Percentiles rank a stretch among this genome's conserved stretches.
phyloP scores from a whole-genome alignment of 495 filamentous ascomycete genomes.

The Lophium mytilinum region DNA sequence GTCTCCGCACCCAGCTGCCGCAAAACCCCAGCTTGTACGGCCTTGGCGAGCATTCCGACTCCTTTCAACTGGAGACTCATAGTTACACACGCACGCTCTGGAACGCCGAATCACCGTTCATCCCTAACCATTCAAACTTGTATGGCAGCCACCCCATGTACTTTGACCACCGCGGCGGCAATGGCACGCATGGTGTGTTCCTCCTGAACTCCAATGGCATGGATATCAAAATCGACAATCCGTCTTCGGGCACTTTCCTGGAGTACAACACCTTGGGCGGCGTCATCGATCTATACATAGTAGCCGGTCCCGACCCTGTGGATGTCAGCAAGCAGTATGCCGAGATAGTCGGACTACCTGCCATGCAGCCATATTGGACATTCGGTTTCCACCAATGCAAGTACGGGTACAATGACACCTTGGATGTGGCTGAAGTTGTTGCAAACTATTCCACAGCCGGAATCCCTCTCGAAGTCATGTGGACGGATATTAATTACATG shows the following conservation, averaged over 20 bases:
- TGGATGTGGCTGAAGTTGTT: conserved; percentile 70
- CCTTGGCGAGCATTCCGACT: conserved; percentile 71
- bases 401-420: conserved; percentile 69
- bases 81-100: conserved; percentile 76
- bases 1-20: conserved; percentile 61
- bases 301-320: conserved; percentile 62
- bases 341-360: conserved; percentile 51
- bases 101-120: conserved; percentile 62
- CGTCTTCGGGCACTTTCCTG: conserved; percentile 56
- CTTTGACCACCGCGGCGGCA: conserved; percentile 62
- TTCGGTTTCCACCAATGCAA: conserved; percentile 76
- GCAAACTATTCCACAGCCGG: conserved; percentile 67
- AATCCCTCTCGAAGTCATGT: conserved; percentile 83
- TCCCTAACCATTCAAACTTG: conserved; percentile 59
- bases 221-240: conserved; percentile 71
- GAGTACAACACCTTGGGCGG: conserved; percentile 83
- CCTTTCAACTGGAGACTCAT: conserved; percentile 60
- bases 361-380: conserved; percentile 80
- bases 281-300: conserved; percentile 76
- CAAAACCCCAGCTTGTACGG: conserved; percentile 66
- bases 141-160: conserved; percentile 83
- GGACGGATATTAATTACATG: conserved; percentile 64
- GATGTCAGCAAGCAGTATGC: conserved; percentile 69
- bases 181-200: conserved; percentile 70
- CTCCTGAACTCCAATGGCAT: conserved; percentile 77